A percentile compares a stretch with the other conserved stretches of the same genome.
Conservation (phyloP, 2,329 filamentous ascomycete genomes). For the Zarea fungicola region DNA sequence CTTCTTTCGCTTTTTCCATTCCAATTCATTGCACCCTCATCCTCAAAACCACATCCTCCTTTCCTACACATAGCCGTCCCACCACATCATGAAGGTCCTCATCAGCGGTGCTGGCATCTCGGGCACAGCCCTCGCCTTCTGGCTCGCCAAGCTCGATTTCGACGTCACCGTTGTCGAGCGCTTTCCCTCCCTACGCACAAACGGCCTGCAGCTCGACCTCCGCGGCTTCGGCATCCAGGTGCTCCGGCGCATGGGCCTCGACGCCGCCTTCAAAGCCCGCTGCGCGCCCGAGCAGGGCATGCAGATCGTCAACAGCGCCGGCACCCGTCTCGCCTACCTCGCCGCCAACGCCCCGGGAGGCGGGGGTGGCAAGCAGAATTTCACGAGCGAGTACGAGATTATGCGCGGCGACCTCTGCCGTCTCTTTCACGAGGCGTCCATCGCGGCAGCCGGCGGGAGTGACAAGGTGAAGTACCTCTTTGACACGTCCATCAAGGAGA, state of each 20-base stretch:
- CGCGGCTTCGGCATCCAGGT: constrained; percentile 46
- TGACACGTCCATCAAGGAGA: constrained; percentile 19
- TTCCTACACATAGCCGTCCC: background rate
- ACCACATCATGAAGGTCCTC: constrained; percentile 23
- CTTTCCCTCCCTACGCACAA: constrained; percentile 35
- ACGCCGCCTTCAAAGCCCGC: constrained; percentile 36
- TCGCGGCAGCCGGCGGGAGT: constrained; percentile 5
- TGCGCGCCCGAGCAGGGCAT: constrained; percentile 42
- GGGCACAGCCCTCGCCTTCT: constrained; percentile 42
- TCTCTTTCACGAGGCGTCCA: constrained; percentile 35
- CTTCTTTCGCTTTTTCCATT: background rate
- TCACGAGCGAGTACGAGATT: constrained; percentile 49
- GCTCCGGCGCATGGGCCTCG: constrained; percentile 46
- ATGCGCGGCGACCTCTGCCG: constrained; percentile 46
- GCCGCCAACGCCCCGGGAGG: constrained; percentile 23
- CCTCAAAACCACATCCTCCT: background rate
- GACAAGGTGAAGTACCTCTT: constrained; percentile 26
- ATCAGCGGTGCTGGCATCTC: constrained; percentile 30
- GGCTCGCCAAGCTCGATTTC: constrained; percentile 36
- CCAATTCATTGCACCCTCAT: background rate
- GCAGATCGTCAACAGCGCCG: constrained; percentile 35
- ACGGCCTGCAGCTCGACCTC: constrained; percentile 51
- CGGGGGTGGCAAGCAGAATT: constrained; percentile 25
- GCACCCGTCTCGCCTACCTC: constrained; percentile 34
- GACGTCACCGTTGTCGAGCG: constrained; percentile 38